Evolutionary conservation across 331 rosid genomes (phyloP).

Genomic region (Pyracantha coccinea): DNA sequence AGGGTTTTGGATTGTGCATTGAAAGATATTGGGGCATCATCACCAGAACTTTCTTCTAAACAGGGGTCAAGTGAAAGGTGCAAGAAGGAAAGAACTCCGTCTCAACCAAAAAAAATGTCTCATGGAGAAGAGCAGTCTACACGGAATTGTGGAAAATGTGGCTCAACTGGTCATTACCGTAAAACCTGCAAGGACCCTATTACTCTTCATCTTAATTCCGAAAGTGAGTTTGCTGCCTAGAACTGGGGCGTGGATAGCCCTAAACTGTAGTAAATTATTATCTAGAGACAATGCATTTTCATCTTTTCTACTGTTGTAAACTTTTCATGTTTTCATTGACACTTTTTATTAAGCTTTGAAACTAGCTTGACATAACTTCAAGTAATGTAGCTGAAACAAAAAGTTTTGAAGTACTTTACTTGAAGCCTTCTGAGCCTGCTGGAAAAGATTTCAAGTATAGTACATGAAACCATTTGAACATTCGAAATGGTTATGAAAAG

Average conservation of each 20-base stretch:
- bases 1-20: conserved; percentile 14
- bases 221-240: conserved; percentile 7
- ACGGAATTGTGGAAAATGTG: conserved; percentile 12
- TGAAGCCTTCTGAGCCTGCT: background rate
- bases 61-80: background rate
- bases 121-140: conserved; percentile 3
- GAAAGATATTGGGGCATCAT: background rate
- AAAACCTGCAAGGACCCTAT: conserved; percentile 9
- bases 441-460: background rate
- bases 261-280: background rate
- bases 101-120: background rate
- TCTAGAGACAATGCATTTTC: background rate
- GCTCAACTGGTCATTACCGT: conserved; percentile 15
- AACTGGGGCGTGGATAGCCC: background rate
- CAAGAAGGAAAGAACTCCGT: conserved; percentile 2
- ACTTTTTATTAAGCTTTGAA: background rate
- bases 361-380: background rate
- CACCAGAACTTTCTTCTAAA: background rate
- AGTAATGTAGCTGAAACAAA: background rate
- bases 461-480: background rate
- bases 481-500: background rate
- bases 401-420: background rate
- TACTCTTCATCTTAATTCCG: background rate
- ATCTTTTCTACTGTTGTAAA: background rate
- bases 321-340: background rate